phyloP scores from a whole-genome alignment of 176 grass and related monocot genomes.

The Carex myosuroides region DNA sequence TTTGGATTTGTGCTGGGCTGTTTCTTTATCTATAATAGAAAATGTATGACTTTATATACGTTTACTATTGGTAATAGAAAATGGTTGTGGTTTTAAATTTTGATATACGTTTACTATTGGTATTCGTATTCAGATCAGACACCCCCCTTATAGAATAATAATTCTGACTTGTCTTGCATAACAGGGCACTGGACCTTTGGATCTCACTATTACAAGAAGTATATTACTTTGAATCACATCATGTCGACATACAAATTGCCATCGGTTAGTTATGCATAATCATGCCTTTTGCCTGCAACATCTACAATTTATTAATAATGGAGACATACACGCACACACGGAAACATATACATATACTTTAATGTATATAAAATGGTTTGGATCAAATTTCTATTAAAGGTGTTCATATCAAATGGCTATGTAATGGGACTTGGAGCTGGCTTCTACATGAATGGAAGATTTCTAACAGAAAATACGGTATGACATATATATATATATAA shows the following conservation, averaged over 20 bases:
- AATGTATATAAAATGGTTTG: not conserved
- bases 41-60: too few species aligned
- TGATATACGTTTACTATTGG: too few species aligned
- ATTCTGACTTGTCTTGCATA: not conserved
- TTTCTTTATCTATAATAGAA: not conserved
- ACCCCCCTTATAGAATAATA: not conserved
- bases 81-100: too few species aligned
- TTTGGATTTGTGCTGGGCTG: not conserved
- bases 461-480: not conserved
- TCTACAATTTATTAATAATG: too few species aligned
- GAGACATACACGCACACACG: too few species aligned
- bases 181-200: not conserved
- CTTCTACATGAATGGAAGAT: not conserved
- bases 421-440: not conserved
- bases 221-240: not conserved
- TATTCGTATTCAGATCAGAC: too few species aligned
- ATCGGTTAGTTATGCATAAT: not conserved
- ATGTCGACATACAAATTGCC: not conserved
- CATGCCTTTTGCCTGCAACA: not conserved
- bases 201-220: not conserved
- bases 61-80: too few species aligned
- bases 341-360: not conserved
- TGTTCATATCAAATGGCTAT: constrained; percentile 4
- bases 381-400: not conserved
- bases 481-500: not conserved